Conservation (phyloP, 2,329 filamentous ascomycete species). For the Neofusicoccum ribis region DNA sequence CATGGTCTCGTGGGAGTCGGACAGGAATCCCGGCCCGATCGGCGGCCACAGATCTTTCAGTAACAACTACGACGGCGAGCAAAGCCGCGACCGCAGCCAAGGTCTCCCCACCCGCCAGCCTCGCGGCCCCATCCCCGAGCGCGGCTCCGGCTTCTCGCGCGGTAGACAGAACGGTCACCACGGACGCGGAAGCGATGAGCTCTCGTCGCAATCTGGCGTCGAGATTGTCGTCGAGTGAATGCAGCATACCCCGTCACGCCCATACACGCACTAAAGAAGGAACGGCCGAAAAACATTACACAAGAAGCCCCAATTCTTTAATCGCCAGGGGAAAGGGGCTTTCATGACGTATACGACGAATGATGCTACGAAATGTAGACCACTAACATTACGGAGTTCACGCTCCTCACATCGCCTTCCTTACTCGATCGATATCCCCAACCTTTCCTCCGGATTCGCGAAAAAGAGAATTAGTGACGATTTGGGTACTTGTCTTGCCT, state of each 20-base stretch:
- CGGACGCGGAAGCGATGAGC: slow-evolving; percentile 62
- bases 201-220: slow-evolving; percentile 60
- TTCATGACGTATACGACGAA: slow-evolving; percentile 30
- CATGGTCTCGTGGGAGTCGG: slow-evolving; percentile 62
- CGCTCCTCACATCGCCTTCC: slow-evolving; percentile 19
- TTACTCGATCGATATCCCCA: slow-evolving; percentile 20
- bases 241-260: slow-evolving; percentile 20
- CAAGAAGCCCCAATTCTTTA: slow-evolving; percentile 20
- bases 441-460: slow-evolving; percentile 17
- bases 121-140: slow-evolving; percentile 61
- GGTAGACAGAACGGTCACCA: slow-evolving; percentile 63
- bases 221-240: slow-evolving; percentile 62
- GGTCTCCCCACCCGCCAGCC: slow-evolving; percentile 60
- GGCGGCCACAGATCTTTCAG: slow-evolving; percentile 65
- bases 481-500: slow-evolving; percentile 20
- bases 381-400: slow-evolving; percentile 21
- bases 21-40: slow-evolving; percentile 59
- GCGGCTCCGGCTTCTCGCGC: slow-evolving; percentile 58
- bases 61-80: slow-evolving; percentile 55
- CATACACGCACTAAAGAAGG: slow-evolving; percentile 18
- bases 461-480: slow-evolving; percentile 20
- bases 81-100: slow-evolving; percentile 50
- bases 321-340: slow-evolving; percentile 19
- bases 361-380: slow-evolving; percentile 27
- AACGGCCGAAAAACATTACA: slow-evolving; percentile 16